These are phyloP conservation scores for Platismatia glauca DNA, from an alignment of 495 filamentous ascomycete species.

Conservation along the genomic window DNA sequence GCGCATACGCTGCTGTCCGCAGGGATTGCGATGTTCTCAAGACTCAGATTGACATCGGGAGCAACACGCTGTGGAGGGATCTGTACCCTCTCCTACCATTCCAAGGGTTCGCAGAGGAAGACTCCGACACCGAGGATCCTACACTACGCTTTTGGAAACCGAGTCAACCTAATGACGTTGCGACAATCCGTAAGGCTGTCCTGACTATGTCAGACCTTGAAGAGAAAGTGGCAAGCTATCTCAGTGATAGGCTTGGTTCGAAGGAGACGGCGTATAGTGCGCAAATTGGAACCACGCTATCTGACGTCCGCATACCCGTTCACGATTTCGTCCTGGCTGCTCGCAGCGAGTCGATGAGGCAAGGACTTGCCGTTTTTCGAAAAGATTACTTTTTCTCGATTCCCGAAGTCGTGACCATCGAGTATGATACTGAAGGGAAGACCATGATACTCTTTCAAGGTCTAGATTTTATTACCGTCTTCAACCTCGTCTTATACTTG, in stretches of 20 bases:
- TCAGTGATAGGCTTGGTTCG: slow-evolving; percentile 22
- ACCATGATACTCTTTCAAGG: slow-evolving; percentile 51
- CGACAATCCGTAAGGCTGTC: slow-evolving; percentile 37
- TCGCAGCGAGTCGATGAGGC: slow-evolving; percentile 60
- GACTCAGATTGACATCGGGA: slow-evolving; percentile 58
- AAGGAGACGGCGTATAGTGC: slow-evolving; percentile 30
- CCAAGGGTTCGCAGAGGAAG: slow-evolving; percentile 22
- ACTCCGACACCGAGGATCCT: slow-evolving; percentile 31
- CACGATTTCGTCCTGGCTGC: slow-evolving; percentile 72
- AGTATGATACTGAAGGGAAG: slow-evolving; percentile 40
- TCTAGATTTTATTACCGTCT: slow-evolving; percentile 62
- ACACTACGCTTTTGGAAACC: slow-evolving; percentile 36
- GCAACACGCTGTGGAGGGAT: slow-evolving; percentile 63
- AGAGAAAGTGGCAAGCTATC: slow-evolving; percentile 38
- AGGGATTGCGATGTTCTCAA: slow-evolving; percentile 76
- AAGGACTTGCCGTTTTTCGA: slow-evolving; percentile 47
- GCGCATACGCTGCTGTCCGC: slow-evolving; percentile 80
- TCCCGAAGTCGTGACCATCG: slow-evolving; percentile 53
- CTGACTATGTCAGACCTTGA: slow-evolving; percentile 50
- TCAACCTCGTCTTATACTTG: slow-evolving; percentile 70
- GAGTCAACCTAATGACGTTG: slow-evolving; percentile 13
- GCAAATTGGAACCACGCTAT: slow-evolving; percentile 47
- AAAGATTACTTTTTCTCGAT: slow-evolving; percentile 35
- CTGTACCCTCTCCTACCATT: slow-evolving; percentile 61
- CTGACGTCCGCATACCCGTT: slow-evolving; percentile 63